Base-by-base conservation (phyloP, 371 early-diverging fungal genomes). In the Mortierella sp. region DNA sequence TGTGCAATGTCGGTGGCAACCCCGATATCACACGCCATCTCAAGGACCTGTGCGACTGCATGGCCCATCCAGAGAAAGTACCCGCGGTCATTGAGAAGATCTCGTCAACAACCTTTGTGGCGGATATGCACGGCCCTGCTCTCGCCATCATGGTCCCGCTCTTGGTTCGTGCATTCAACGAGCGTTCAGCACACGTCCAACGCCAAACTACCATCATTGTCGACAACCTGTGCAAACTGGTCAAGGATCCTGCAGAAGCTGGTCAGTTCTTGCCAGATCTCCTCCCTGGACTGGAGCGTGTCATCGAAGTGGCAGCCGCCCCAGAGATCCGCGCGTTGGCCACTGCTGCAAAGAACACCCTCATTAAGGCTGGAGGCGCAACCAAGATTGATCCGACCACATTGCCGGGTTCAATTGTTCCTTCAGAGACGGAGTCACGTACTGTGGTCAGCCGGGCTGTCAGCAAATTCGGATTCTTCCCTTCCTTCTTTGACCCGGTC, bases 141-240 rank as follows among this genome's bases (percentile, higher is more conserved):
- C 83, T 93, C 34, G 90, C 93, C 67, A 89, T 93, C 76, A 89
- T 93, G 89, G 87, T 89, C 43, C 94, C 94, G 55, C 82, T 92
- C 19, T 80, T 93, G 59, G 82, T 80, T 49, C 90, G 92, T 81
- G 93, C 91, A 83, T 83, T 93, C 64, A 78, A 82, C 38, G 89
- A 88, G 49, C 84, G 88, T 47, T 80, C 81, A 54, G 83, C 87
- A 27, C 82, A 88, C 61, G 84, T 88, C 67, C 84, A 90, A 70
- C 93, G 93, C 82, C 90, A 91, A 81, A 82, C 91, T 49, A 89
- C 90, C 59, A 86, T 92, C 73, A 92, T 93, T 71, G 90, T 93
- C 55, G 91, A 91, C 81, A 94, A 94, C 78, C 85, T 94, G 83
- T 92, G 87, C 72, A 93, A 91, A 82, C 85, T 94, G 34, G 93